A percentile compares a stretch with the other conserved stretches of the same genome.
Evolutionary conservation across 768 basidiomycete genomes (phyloP).

Genomic region (Leccinum barrowsii): DNA sequence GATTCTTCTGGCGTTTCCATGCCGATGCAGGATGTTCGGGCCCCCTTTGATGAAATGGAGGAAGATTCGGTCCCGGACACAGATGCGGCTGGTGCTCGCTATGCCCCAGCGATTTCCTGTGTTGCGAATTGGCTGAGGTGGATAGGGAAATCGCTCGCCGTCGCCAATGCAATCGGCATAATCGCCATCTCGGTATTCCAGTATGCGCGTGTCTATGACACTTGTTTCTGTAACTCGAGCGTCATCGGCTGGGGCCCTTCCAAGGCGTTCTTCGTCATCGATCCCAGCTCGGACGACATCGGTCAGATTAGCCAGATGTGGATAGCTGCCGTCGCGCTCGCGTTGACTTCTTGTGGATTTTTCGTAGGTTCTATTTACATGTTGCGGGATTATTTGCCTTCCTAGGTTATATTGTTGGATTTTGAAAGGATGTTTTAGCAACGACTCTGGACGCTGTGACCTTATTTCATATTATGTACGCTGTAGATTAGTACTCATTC

Average conservation of each 20-base stretch:
- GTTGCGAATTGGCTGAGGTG: slow-evolving; percentile 18
- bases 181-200: slow-evolving; percentile 25
- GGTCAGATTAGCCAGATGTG: slow-evolving; percentile 29
- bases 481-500: neutral
- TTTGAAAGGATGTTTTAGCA: neutral
- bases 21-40: neutral
- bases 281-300: slow-evolving; percentile 15
- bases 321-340: slow-evolving; percentile 34
- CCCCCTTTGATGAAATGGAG: neutral
- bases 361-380: slow-evolving; percentile 28
- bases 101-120: neutral
- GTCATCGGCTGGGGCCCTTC: slow-evolving; percentile 9
- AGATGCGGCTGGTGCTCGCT: neutral
- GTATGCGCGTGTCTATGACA: slow-evolving; percentile 6
- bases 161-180: slow-evolving; percentile 21
- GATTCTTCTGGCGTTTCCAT: neutral
- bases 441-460: neutral
- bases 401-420: neutral
- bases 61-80: neutral
- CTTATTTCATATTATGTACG: neutral
- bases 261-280: slow-evolving; percentile 22
- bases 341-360: slow-evolving; percentile 16
- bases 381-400: slow-evolving; percentile 16
- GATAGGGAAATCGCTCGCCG: slow-evolving; percentile 23
- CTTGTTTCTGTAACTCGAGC: slow-evolving; percentile 28